These are phyloP conservation scores for Gossypium sturtianum DNA, from an alignment of 345 rosid genomes.

Conservation along the genomic window DNA sequence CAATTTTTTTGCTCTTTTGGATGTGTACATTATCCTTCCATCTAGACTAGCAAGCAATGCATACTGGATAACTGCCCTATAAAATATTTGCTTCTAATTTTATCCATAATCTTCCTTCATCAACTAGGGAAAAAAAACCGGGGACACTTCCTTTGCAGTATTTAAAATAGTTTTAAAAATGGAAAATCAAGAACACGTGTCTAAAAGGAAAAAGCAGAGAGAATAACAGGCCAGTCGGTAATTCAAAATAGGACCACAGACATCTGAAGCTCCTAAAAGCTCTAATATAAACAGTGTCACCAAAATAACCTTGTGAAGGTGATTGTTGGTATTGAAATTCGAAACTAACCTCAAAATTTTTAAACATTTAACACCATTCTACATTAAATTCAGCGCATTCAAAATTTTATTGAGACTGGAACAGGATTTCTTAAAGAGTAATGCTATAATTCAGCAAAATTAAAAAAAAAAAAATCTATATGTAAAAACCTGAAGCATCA, in stretches of 20 bases:
- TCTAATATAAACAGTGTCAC: neutral
- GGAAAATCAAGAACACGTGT: neutral
- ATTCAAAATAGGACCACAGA: neutral
- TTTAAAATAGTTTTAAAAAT: no score
- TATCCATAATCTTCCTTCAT: neutral
- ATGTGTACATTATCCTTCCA: neutral
- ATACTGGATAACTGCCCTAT: neutral
- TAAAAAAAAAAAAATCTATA: neutral
- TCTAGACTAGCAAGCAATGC: neutral
- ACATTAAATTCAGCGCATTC: neutral
- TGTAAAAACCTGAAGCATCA: slow-evolving; percentile 79
- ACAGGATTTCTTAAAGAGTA: neutral
- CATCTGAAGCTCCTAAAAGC: neutral
- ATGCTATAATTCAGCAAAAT: neutral
- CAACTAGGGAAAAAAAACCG: neutral
- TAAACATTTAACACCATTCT: neutral
- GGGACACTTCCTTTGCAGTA: neutral
- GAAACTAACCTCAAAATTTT: neutral
- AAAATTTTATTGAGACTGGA: neutral
- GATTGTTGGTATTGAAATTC: neutral
- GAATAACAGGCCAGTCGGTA: neutral
- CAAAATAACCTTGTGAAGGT: neutral
- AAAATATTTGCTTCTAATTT: neutral
- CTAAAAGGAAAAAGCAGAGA: neutral
- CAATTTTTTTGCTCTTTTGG: neutral